These are phyloP conservation scores for Fusarium vanettenii DNA, from an alignment of 2,329 filamentous ascomycete species.

Conservation along the genomic window DNA sequence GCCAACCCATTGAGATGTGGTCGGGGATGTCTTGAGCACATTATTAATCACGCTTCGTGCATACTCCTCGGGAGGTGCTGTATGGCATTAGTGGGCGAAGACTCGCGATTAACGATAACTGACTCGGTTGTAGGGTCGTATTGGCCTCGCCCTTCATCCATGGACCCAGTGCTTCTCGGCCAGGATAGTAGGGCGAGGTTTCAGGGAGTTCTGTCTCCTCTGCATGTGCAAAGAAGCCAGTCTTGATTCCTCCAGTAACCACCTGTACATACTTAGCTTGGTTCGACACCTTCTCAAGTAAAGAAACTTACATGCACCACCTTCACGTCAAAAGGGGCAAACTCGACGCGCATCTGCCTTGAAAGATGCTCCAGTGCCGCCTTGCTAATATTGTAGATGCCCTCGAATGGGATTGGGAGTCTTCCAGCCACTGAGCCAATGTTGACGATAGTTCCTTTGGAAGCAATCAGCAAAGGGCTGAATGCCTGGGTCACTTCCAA, in stretches of 20 bases:
- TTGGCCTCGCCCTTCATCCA: conserved; percentile 29
- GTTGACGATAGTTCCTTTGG: conserved; percentile 52
- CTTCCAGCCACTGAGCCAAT: conserved; percentile 52
- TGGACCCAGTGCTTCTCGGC: conserved; percentile 15
- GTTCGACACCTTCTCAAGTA: no score
- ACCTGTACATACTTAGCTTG: conserved; percentile 27
- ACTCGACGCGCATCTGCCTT: conserved; percentile 55
- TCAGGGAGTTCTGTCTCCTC: conserved; percentile 55
- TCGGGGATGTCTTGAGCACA: conserved; percentile 16
- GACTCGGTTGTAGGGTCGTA: conserved; percentile 19
- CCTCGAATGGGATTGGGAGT: conserved; percentile 46
- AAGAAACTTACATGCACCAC: conserved; percentile 44
- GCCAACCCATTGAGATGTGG: conserved; percentile 19
- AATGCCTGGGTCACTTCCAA: conserved; percentile 55
- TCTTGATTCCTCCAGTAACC: conserved; percentile 47
- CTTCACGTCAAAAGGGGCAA: conserved; percentile 48
- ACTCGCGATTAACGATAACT: neutral
- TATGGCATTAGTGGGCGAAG: neutral
- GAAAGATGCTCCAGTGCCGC: conserved; percentile 54
- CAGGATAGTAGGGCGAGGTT: conserved; percentile 33
- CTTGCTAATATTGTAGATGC: conserved; percentile 57
- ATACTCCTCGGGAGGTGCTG: conserved; percentile 32
- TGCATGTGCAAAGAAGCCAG: conserved; percentile 51
- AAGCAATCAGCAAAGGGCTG: conserved; percentile 49
- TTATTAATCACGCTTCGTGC: conserved; percentile 36